phyloP scores from a whole-genome alignment of 2,329 filamentous ascomycete species.

The Biscogniauxia sp. region DNA sequence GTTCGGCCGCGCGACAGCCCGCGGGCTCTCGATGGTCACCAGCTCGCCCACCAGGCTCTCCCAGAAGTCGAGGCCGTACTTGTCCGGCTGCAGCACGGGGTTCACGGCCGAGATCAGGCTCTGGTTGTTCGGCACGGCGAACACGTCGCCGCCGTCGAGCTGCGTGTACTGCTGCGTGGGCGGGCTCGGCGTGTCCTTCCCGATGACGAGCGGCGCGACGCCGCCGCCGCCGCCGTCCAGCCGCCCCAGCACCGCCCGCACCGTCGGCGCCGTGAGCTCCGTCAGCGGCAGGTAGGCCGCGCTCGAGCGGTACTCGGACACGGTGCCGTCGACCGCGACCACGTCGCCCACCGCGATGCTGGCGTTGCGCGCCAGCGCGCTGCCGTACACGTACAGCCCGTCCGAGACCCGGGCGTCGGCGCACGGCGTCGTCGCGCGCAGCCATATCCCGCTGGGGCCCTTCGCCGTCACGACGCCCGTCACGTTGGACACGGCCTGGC shows the following conservation, averaged over 20 bases:
- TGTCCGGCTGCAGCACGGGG: conserved; percentile 56
- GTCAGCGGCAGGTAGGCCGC: conserved; percentile 61
- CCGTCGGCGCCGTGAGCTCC: conserved; percentile 55
- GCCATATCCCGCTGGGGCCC: conserved; percentile 59
- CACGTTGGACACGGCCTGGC: conserved; percentile 55
- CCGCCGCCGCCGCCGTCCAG: too few relatives aligned
- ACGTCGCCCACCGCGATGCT: conserved; percentile 56
- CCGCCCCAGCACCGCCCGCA: conserved; percentile 52
- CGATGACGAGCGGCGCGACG: conserved; percentile 59
- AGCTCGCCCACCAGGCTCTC: conserved; percentile 66
- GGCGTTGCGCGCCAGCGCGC: conserved; percentile 47
- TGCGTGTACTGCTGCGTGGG: conserved; percentile 60
- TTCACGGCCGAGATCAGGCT: conserved; percentile 57
- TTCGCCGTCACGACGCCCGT: conserved; percentile 65
- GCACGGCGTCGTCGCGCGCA: conserved; percentile 59
- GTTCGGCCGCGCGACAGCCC: conserved; percentile 60
- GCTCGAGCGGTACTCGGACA: conserved; percentile 56
- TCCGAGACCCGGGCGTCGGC: conserved; percentile 58
- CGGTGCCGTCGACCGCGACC: conserved; percentile 57
- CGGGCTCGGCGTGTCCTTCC: conserved; percentile 53
- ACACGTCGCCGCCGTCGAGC: conserved; percentile 65
- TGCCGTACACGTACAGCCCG: conserved; percentile 63
- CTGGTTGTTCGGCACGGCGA: conserved; percentile 61
- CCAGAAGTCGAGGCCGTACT: conserved; percentile 72
- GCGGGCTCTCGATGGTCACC: conserved; percentile 59